Evolutionary conservation across 2,329 filamentous ascomycete species (phyloP), one percentile per base, ranked within the genome.

Genomic region (Cladophialophora carrionii): DNA sequence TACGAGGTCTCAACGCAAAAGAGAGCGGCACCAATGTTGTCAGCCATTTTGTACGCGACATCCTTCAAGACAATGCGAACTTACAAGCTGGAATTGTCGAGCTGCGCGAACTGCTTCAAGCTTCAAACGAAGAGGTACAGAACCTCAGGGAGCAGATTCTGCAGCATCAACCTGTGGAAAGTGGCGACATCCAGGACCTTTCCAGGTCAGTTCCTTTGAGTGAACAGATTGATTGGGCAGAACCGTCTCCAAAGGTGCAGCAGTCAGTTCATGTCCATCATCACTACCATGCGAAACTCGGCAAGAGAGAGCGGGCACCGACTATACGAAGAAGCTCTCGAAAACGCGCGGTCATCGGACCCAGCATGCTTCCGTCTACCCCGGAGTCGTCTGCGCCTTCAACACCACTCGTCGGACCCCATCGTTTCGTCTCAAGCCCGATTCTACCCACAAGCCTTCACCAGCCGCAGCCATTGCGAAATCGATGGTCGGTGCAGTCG

Each of bases 31-130:
- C 90, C 48, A 88, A 82, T 64, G 91, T 96, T 43, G 91, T 98
- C n/a, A 93, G 91, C 22, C 91, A 96, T 74, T 98, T 99, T 72
- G 95, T 99, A 62, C 92, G 93, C 71, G 95, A 98, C 75, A 90
- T 99, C 62, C 82, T 99, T 20, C 89, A 96, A 73, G 95, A 99
- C 76, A 99, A 99, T 74, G 92, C 93, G 9, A 96, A 92, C 71
- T 81, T 99, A 52, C 95, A 99, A 76, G 84, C 95, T 68, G 92
- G 92, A 17, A 96, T 98, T 65, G 87, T 93, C 59, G 95, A 99
- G 79, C 80, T 99, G 55, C 85, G 93, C 20, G 93, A 96, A 75
- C 88, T 99, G 87, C 83, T 99, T 24, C 85, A 92, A 73, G 92
- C 87, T 74, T 96, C 94, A 2, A 96, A 98, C 73, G 91, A 96